Percentiles rank a stretch among this genome's conserved stretches.
Evolutionary conservation across 768 basidiomycete species (phyloP).

Genomic region (Xerocomus spinulosus): DNA sequence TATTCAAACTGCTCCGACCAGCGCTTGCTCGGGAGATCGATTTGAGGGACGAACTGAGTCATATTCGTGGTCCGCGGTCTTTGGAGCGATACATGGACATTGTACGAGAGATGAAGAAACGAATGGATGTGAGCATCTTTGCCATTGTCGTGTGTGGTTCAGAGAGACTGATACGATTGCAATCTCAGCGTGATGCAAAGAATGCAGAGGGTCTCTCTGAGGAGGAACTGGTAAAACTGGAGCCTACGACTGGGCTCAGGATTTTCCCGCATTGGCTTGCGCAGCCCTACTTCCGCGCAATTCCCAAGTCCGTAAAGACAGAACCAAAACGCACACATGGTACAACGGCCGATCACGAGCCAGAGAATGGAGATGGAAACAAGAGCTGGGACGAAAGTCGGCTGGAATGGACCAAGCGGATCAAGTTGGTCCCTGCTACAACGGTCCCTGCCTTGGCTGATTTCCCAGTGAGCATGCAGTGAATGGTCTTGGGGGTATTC

Average conservation of each 20-base stretch:
- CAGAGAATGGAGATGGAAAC: background rate
- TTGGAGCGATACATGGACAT: slow-evolving; percentile 45
- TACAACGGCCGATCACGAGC: background rate
- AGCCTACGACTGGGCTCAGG: slow-evolving; percentile 46
- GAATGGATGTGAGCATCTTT: slow-evolving; percentile 49
- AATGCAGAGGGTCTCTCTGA: slow-evolving; percentile 25
- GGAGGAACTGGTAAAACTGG: slow-evolving; percentile 38
- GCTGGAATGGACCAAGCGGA: slow-evolving; percentile 8
- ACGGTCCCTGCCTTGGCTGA: too few relatives aligned
- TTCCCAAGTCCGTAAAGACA: background rate
- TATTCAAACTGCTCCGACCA: slow-evolving; percentile 89
- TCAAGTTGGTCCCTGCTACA: slow-evolving; percentile 2
- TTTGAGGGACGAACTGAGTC: slow-evolving; percentile 68
- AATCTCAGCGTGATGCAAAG: slow-evolving; percentile 44
- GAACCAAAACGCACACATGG: slow-evolving; percentile 8
- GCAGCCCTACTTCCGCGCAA: slow-evolving; percentile 58
- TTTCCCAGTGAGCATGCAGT: too few relatives aligned
- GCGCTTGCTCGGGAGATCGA: slow-evolving; percentile 63
- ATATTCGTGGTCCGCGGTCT: slow-evolving; percentile 30
- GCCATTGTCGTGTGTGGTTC: background rate
- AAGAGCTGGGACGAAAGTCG: background rate
- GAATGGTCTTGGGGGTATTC: too few relatives aligned
- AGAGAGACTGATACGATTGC: background rate
- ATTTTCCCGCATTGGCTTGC: slow-evolving; percentile 64
- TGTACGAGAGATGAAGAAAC: slow-evolving; percentile 52